Percentiles rank a stretch among this genome's conserved stretches.
These are phyloP conservation scores for Kwoniella botswanensis DNA, from an alignment of 768 basidiomycete genomes.

Conservation along the genomic window DNA sequence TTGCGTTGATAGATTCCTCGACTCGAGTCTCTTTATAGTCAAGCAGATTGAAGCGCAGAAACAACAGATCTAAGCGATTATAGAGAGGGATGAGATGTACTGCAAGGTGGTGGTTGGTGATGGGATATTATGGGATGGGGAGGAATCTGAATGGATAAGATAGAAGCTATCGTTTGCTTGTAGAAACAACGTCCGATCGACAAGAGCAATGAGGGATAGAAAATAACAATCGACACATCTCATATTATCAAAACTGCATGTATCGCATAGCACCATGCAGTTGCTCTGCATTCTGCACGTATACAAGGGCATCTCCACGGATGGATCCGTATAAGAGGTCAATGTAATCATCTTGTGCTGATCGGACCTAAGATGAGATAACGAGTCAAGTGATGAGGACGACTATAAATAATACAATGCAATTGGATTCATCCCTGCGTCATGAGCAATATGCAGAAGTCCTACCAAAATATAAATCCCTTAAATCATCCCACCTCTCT, in stretches of 20 bases:
- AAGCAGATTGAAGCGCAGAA: constrained; percentile 63
- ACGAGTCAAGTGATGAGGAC: too few relatives aligned
- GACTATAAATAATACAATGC: neutral
- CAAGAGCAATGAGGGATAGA: neutral
- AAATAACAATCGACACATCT: neutral
- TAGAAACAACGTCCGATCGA: too few relatives aligned
- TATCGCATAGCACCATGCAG: constrained; percentile 8
- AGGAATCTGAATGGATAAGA: too few relatives aligned
- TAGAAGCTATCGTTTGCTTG: too few relatives aligned
- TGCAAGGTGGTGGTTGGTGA: too few relatives aligned
- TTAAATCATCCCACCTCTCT: constrained; percentile 8
- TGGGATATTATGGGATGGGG: too few relatives aligned
- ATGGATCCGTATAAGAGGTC: neutral
- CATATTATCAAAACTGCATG: constrained; percentile 2
- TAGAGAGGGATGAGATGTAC: neutral
- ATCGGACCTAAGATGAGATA: neutral
- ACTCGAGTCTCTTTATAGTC: constrained; percentile 81
- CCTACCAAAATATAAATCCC: neutral
- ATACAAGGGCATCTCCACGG: too few relatives aligned
- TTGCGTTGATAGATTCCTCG: constrained; percentile 91
- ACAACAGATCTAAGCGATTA: constrained; percentile 33
- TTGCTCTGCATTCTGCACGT: neutral
- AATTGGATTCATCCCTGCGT: neutral
- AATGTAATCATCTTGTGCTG: neutral
- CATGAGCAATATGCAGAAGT: neutral